Conservation (phyloP, 75 land plant genomes). For the Cupressus sempervirens region DNA sequence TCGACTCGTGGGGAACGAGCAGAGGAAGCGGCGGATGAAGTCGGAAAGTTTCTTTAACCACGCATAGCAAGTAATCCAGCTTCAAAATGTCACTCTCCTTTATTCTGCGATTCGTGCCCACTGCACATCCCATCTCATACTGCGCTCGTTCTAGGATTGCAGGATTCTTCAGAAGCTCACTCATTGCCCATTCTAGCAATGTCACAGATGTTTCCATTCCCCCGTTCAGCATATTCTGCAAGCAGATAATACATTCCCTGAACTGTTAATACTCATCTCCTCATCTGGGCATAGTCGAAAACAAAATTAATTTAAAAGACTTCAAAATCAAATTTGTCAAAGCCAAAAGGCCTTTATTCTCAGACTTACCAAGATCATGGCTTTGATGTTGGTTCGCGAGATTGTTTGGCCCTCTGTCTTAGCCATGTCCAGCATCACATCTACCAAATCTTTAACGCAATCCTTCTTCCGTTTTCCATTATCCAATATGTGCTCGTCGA, state of each 20-base stretch:
- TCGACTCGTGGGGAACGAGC: constrained; percentile 16
- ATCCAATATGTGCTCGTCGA: constrained; percentile 24
- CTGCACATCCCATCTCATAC: constrained; percentile 14
- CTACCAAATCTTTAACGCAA: constrained; percentile 17
- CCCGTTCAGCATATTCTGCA: constrained; percentile 27
- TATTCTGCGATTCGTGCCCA: constrained; percentile 8
- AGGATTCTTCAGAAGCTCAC: constrained; percentile 29
- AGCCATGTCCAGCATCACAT: constrained; percentile 19
- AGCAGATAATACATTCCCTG: too few species aligned
- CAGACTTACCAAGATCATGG: constrained; percentile 21
- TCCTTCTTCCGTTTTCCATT: not conserved
- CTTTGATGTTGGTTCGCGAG: constrained; percentile 23
- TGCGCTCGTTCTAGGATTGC: not conserved
- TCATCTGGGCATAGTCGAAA: too few species aligned
- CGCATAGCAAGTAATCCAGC: constrained; percentile 16
- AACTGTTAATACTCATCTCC: too few species aligned
- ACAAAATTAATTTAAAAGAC: not conserved
- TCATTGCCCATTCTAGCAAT: constrained; percentile 25
- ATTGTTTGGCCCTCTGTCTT: constrained; percentile 12
- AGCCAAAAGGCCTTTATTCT: not conserved
- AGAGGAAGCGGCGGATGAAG: constrained; percentile 17
- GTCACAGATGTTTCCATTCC: constrained; percentile 23
- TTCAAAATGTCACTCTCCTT: constrained; percentile 13
- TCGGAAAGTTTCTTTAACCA: constrained; percentile 28
- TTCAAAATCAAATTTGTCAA: not conserved